Percentiles rank a stretch among this genome's conserved stretches.
phyloP scores from a whole-genome alignment of 106 monocot species.

The Dendrobium chrysotoxum region DNA sequence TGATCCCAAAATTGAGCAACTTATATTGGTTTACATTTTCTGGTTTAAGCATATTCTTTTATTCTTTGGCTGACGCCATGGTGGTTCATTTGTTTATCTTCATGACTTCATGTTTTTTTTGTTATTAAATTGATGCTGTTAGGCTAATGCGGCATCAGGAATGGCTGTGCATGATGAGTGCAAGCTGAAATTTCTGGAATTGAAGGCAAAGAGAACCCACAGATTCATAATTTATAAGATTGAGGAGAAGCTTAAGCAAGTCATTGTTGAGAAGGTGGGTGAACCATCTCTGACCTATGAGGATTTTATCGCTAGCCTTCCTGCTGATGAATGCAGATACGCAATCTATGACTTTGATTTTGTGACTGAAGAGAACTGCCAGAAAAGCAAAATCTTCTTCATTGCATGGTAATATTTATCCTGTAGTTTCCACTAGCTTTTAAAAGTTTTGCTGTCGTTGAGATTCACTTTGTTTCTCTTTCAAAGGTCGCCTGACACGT shows the following conservation, averaged over 20 bases:
- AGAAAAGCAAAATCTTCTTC: slow-evolving; percentile 10
- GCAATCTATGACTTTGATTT: slow-evolving; percentile 27
- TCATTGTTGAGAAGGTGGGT: slow-evolving; percentile 19
- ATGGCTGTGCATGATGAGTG: slow-evolving; percentile 1
- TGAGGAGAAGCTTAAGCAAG: slow-evolving; percentile 18
- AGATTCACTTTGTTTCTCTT: neutral
- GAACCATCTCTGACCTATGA: slow-evolving; percentile 15
- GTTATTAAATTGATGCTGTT: neutral
- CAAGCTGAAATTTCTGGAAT: slow-evolving; percentile 1
- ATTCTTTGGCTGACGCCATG: too few relatives aligned
- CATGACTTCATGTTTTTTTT: too few relatives aligned
- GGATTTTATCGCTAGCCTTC: slow-evolving; percentile 16
- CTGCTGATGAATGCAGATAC: slow-evolving; percentile 15
- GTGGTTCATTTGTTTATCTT: too few relatives aligned
- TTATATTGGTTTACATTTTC: too few relatives aligned
- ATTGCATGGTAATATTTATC: slow-evolving; percentile 7
- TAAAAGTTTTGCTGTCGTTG: neutral
- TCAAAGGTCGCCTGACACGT: slow-evolving; percentile 9
- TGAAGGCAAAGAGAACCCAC: slow-evolving; percentile 2
- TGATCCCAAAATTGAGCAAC: too few relatives aligned
- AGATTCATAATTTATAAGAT: slow-evolving; percentile 10
- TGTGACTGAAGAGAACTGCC: slow-evolving; percentile 5
- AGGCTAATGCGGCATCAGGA: neutral
- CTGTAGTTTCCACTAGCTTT: neutral
- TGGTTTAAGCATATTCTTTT: too few relatives aligned